phyloP scores from a whole-genome alignment of 2,329 filamentous ascomycete species.

The Hyphodiscus sp. region DNA sequence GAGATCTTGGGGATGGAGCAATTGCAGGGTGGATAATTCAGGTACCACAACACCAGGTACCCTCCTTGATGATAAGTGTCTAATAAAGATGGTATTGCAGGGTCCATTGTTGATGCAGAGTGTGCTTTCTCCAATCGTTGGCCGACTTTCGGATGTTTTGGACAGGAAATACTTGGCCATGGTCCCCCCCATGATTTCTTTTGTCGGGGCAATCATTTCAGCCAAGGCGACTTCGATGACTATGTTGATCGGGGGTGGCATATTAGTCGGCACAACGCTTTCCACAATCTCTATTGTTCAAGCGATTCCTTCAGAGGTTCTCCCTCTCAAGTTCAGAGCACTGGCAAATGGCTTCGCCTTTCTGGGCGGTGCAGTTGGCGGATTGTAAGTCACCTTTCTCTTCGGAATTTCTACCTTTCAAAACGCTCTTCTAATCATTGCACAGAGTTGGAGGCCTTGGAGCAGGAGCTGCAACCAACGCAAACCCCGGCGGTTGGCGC shows the following conservation, averaged over 20 bases:
- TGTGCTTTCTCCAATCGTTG: slow-evolving; percentile 49
- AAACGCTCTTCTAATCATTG: not conserved
- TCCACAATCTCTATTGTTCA: slow-evolving; percentile 49
- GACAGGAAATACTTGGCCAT: slow-evolving; percentile 48
- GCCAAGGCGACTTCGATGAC: slow-evolving; percentile 49
- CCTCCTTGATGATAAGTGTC: not conserved
- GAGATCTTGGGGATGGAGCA: slow-evolving; percentile 44
- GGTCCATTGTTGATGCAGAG: slow-evolving; percentile 51
- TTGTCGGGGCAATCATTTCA: slow-evolving; percentile 46
- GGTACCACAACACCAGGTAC: slow-evolving; percentile 22
- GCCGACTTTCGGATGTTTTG: slow-evolving; percentile 49
- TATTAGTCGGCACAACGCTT: slow-evolving; percentile 49
- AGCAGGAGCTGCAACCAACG: slow-evolving; percentile 46
- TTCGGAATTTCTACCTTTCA: not conserved
- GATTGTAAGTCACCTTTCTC: slow-evolving; percentile 36
- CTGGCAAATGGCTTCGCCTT: slow-evolving; percentile 48
- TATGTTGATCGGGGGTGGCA: slow-evolving; percentile 50
- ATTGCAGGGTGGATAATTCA: slow-evolving; percentile 51
- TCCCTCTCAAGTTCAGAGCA: slow-evolving; percentile 50
- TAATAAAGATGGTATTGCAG: slow-evolving; percentile 25
- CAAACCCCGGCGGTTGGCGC: slow-evolving; percentile 42
- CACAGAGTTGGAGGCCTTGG: slow-evolving; percentile 38
- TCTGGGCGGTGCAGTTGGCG: slow-evolving; percentile 44
- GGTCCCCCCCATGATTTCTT: slow-evolving; percentile 46
- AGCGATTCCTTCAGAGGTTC: slow-evolving; percentile 49